A percentile compares a stretch with the other conserved stretches of the same genome.
phyloP scores from a whole-genome alignment of 352 stramenopile genomes.

The Globisporangium takayamanum region DNA sequence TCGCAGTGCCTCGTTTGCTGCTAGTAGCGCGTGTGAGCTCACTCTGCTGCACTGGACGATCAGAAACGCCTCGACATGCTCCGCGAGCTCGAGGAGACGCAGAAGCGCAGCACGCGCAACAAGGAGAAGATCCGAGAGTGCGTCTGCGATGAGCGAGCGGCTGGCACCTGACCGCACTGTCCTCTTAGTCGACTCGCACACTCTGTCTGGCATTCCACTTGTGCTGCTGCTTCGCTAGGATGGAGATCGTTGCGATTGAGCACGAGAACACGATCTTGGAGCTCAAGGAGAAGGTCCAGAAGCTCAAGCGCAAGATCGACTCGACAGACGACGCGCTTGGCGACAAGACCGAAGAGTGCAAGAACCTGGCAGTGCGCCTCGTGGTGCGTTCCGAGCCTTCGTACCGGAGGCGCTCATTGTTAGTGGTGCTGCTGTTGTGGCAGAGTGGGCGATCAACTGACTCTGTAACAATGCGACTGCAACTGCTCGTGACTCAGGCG shows the following conservation, averaged over 20 bases:
- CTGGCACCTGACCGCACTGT: too few relatives aligned
- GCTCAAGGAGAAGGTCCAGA: constrained; percentile 69
- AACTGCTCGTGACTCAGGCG: constrained; percentile 22
- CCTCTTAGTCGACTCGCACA: background rate
- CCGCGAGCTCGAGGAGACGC: constrained; percentile 59
- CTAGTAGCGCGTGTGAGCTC: background rate
- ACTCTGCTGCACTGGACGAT: background rate
- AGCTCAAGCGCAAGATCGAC: constrained; percentile 59
- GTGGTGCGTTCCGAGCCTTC: constrained; percentile 24
- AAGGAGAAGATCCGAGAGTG: constrained; percentile 71
- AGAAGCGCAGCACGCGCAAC: constrained; percentile 58
- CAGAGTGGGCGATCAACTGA: background rate
- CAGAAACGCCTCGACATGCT: constrained; percentile 62
- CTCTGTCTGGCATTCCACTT: background rate
- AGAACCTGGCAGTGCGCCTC: constrained; percentile 54
- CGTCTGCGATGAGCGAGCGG: background rate
- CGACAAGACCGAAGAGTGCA: constrained; percentile 66
- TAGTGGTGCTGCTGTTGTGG: background rate
- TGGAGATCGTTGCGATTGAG: constrained; percentile 66
- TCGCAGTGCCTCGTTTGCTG: background rate
- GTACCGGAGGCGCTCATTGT: background rate
- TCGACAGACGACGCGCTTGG: constrained; percentile 32
- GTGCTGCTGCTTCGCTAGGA: constrained; percentile 19
- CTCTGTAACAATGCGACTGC: background rate
- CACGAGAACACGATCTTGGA: constrained; percentile 69